These are phyloP conservation scores for Rhododendron vialii DNA, from an alignment of 148 eudicot species.

Conservation along the genomic window DNA sequence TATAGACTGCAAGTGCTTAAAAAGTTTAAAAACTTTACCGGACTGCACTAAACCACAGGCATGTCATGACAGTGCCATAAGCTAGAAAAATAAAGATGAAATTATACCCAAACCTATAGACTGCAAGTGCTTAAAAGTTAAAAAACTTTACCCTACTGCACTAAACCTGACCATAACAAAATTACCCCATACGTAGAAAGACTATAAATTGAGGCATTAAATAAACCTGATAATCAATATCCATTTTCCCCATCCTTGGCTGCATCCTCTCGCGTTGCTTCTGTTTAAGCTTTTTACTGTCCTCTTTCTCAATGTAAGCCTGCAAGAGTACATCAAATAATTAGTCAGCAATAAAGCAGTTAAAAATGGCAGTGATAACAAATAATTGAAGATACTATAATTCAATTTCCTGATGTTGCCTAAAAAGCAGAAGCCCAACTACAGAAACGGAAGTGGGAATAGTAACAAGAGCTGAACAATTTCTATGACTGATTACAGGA, in stretches of 20 bases:
- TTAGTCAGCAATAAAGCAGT: not conserved
- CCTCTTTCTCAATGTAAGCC: slow-evolving; percentile 97
- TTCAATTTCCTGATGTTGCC: not conserved
- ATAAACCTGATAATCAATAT: slow-evolving; percentile 92
- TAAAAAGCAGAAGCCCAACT: not conserved
- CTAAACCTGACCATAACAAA: slow-evolving; percentile 19
- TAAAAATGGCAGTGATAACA: not conserved
- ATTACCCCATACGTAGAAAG: not conserved
- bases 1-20: slow-evolving; percentile 5
- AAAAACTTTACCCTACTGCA: slow-evolving; percentile 36
- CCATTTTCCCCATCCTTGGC: slow-evolving; percentile 99
- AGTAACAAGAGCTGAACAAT: not conserved
- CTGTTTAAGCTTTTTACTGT: slow-evolving; percentile 92
- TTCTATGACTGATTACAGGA: no score
- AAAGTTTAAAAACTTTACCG: not conserved
- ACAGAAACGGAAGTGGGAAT: not conserved
- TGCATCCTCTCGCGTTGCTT: slow-evolving; percentile 99
- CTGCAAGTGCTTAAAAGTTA: slow-evolving; percentile 1
- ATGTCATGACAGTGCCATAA: not conserved
- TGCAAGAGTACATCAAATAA: slow-evolving; percentile 16
- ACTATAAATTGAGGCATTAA: not conserved
- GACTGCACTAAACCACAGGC: slow-evolving; percentile 51
- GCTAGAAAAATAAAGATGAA: not conserved
- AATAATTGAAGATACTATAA: not conserved
- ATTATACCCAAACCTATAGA: not conserved